These are phyloP conservation scores for Exutisphaerella laricina DNA, from an alignment of 2,329 filamentous ascomycete genomes.

Conservation along the genomic window DNA sequence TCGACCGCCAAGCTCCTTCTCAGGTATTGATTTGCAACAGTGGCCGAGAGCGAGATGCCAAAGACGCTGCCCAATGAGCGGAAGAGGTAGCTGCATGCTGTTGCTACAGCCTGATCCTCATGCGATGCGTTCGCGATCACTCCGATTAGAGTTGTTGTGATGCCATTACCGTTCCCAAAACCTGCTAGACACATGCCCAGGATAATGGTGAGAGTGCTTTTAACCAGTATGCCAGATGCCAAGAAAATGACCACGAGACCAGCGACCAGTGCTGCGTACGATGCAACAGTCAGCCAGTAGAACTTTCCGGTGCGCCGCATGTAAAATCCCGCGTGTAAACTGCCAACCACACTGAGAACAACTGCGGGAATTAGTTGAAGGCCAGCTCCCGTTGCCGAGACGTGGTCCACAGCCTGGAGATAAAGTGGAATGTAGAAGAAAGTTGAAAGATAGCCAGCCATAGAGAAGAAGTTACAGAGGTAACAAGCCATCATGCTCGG, in stretches of 20 bases:
- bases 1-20: slow-evolving; percentile 50
- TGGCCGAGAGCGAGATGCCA: slow-evolving; percentile 64
- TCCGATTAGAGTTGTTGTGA: slow-evolving; percentile 66
- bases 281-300: slow-evolving; percentile 60
- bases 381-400: slow-evolving; percentile 59
- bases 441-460: slow-evolving; percentile 54
- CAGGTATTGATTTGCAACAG: slow-evolving; percentile 65
- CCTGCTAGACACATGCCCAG: slow-evolving; percentile 51
- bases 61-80: slow-evolving; percentile 63
- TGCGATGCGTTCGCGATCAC: slow-evolving; percentile 63
- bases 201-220: slow-evolving; percentile 50
- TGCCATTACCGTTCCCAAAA: slow-evolving; percentile 54
- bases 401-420: slow-evolving; percentile 65
- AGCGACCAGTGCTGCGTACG: slow-evolving; percentile 50
- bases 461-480: slow-evolving; percentile 65
- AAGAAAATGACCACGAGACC: slow-evolving; percentile 54
- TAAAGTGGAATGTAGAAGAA: slow-evolving; percentile 73
- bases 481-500: slow-evolving; percentile 62
- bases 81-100: slow-evolving; percentile 77
- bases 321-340: slow-evolving; percentile 57
- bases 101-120: slow-evolving; percentile 67
- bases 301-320: slow-evolving; percentile 68
- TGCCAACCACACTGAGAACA: slow-evolving; percentile 56
- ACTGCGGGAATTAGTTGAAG: slow-evolving; percentile 63
- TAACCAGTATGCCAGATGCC: slow-evolving; percentile 49